A percentile compares a stretch with the other conserved stretches of the same genome.
Evolutionary conservation across 1,284 basidiomycete genomes (phyloP).

Genomic region (Ustilago curta): DNA sequence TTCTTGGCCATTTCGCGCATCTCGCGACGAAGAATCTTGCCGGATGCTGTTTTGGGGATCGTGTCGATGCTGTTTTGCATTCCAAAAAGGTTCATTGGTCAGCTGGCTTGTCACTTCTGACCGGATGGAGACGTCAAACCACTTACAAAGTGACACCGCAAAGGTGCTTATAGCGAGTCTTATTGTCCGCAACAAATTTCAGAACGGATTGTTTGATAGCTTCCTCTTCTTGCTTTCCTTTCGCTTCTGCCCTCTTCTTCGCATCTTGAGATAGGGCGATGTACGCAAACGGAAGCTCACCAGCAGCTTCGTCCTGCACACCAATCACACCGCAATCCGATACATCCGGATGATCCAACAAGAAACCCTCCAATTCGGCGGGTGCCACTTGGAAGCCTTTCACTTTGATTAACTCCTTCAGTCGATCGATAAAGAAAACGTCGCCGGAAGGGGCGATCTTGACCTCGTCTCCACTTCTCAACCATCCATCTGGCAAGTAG

Average conservation of each 20-base stretch:
- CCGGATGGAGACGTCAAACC: background rate
- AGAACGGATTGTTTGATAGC: slow-evolving; percentile 42
- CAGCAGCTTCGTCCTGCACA: slow-evolving; percentile 80
- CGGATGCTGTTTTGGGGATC: slow-evolving; percentile 57
- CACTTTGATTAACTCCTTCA: slow-evolving; percentile 70
- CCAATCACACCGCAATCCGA: slow-evolving; percentile 80
- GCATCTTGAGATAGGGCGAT: slow-evolving; percentile 75
- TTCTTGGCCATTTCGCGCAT: slow-evolving; percentile 57
- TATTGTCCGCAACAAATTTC: slow-evolving; percentile 78
- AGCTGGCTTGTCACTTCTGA: background rate
- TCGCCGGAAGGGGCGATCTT: slow-evolving; percentile 70
- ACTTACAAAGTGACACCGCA: slow-evolving; percentile 72
- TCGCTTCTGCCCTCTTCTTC: slow-evolving; percentile 70
- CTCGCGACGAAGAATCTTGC: slow-evolving; percentile 59
- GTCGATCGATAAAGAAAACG: slow-evolving; percentile 57
- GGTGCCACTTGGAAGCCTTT: slow-evolving; percentile 65
- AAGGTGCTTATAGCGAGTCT: slow-evolving; percentile 79
- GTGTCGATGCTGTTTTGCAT: slow-evolving; percentile 39
- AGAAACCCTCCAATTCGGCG: slow-evolving; percentile 78
- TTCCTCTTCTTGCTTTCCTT: slow-evolving; percentile 68
- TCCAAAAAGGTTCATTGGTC: background rate
- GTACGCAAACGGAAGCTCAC: slow-evolving; percentile 81
- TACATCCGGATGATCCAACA: slow-evolving; percentile 79
- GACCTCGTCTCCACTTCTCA: slow-evolving; percentile 69
- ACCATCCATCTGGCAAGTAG: slow-evolving; percentile 52